A percentile compares a stretch with the other conserved stretches of the same genome.
Conservation (phyloP, 78 protist genomes). For the Guillardia theta region DNA sequence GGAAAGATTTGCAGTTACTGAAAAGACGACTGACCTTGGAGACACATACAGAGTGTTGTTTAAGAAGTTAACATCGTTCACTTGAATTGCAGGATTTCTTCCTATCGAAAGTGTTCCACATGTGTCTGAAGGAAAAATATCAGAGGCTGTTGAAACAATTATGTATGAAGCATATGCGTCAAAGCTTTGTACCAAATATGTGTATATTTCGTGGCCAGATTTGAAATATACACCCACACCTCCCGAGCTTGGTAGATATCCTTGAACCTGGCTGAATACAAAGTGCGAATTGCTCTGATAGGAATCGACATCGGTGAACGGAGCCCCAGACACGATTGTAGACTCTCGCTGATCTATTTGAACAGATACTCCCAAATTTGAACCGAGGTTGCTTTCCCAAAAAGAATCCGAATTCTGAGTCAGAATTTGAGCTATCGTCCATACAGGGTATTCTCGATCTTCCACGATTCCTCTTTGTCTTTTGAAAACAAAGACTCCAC, state of each 20-base stretch:
- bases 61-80: not conserved
- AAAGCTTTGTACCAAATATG: not conserved
- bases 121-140: not conserved
- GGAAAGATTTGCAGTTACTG: not conserved
- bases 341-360: not conserved
- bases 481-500: not conserved
- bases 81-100: not conserved
- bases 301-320: not conserved
- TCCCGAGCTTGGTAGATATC: not conserved
- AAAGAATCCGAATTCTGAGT: not conserved
- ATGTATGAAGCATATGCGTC: not conserved
- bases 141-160: not conserved
- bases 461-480: no score
- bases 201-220: not conserved
- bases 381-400: not conserved
- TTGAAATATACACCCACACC: not conserved
- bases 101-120: not conserved
- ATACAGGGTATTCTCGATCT: not conserved
- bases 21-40: not conserved
- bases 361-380: not conserved
- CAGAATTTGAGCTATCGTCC: not conserved
- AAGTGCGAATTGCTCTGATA: not conserved
- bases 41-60: not conserved
- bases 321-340: not conserved
- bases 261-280: not conserved